Base-by-base conservation (phyloP, 176 grass and related monocot genomes). In the Phragmites australis region DNA sequence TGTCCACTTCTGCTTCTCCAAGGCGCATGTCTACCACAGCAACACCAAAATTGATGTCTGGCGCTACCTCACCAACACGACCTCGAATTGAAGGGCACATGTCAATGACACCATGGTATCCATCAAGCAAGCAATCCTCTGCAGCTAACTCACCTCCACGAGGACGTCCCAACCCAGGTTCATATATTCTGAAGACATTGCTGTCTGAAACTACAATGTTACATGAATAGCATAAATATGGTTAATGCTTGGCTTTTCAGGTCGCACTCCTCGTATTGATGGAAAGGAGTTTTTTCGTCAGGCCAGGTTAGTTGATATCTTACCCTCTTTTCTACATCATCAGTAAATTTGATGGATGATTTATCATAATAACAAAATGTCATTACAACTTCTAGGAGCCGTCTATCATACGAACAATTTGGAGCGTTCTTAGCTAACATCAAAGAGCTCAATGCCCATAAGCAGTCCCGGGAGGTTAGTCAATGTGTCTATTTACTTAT, bases 231-330 rank as follows among this genome's bases (percentile, higher is more conserved):
- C 45, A 27, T 74, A 27, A 64, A 53, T 72, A 57, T 29, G 8
- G 18, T 45, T 79, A 63, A 29, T 77, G 34, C 69, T 68, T 25
- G 18, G 5, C 17, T 83, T 94, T 95, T 86, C 76, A 99, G 97
- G 90, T 84, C 81, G 81, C 9, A 87, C 77, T 72, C 92, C 96
- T 82, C 90, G 87, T 19, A 82, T 99, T 49, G 97, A 93, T 87
- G 97, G 97, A 42, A 99, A 99, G 69, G 97, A 96, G 84, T 99
- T 99, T 73, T 99, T 99, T 78, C 88, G 90, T 17, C 93, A 93
- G 78, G 97, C 93, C 74, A 93, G 97, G 97, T 89, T 11, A 62
- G 86, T 87, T 87, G 34, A 65, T 51, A 5, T 56, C 77, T 74
- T 48, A 8, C 14, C 16, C n/a, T 76, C 16, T 58, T 81, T 57